Evolutionary conservation across 2,329 filamentous ascomycete genomes (phyloP).

Genomic region (Verticillium nonalfalfae): DNA sequence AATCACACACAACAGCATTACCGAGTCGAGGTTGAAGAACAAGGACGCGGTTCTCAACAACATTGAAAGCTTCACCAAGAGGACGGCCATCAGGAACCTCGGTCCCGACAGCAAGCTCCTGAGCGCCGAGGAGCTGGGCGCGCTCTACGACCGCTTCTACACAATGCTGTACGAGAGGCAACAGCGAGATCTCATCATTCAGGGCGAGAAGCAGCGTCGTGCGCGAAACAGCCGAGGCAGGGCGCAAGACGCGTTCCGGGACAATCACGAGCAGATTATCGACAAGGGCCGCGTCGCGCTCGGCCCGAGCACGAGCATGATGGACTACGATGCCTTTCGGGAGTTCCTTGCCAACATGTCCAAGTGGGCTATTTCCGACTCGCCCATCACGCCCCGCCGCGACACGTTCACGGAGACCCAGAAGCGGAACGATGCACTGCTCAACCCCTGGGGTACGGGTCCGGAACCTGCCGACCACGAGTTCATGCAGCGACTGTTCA

Average conservation of each 20-base stretch:
- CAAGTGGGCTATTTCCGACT: constrained; percentile 89
- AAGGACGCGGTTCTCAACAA: constrained; percentile 92
- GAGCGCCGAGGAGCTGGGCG: constrained; percentile 76
- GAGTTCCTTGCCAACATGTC: constrained; percentile 87
- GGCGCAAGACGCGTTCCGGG: constrained; percentile 26
- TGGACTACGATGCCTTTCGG: constrained; percentile 96
- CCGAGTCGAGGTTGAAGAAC: constrained; percentile 82
- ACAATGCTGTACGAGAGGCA: constrained; percentile 86
- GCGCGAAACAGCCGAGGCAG: constrained; percentile 56
- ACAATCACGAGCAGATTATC: constrained; percentile 43
- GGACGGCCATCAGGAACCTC: constrained; percentile 91
- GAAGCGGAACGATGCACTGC: constrained; percentile 5
- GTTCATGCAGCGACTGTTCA: constrained; percentile 83
- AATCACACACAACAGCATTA: constrained; percentile 89
- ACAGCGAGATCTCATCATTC: constrained; percentile 69
- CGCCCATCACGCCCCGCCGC: constrained; percentile 54
- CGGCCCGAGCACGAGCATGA: constrained; percentile 81
- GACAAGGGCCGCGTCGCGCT: constrained; percentile 85
- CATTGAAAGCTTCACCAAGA: constrained; percentile 95
- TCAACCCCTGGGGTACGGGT: constrained; percentile 49
- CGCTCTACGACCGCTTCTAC: constrained; percentile 92
- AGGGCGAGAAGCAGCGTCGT: constrained; percentile 66
- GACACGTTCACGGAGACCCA: constrained; percentile 43
- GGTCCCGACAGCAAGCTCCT: constrained; percentile 93
- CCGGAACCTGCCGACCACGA: constrained; percentile 83